Base-by-base conservation (phyloP, 805 yeast species). In the Candida cerambycidarum region DNA sequence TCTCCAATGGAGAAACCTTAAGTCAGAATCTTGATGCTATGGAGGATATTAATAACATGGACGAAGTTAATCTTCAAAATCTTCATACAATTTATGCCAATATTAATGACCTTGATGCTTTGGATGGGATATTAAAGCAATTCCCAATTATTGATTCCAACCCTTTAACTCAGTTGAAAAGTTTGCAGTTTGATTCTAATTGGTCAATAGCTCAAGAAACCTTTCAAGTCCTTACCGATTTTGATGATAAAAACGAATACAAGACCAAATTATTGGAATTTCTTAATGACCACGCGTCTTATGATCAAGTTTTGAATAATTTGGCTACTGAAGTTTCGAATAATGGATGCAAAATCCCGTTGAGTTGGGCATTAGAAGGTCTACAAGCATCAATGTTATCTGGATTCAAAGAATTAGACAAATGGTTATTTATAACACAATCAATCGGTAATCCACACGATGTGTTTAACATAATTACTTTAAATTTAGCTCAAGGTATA, bases 191-290 rank as follows among this genome's bases (percentile, higher is more conserved):
- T 51, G 82, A 87, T 38, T 89, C 86, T 31, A 84, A 84, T 53
- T 89, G 97, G 96, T 74, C 80, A 31, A 75, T 88, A 53, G 95
- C 97, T 0, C 85, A 88, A 48, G 89, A 87, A 47, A 88, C 96
- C 28, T 83, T 88, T 52, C 82, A 82, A 35, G 86, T 83, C 0
- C 62, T 85, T 34, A 79, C 86, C 15, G 56, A 64, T 5, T 43
- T 34, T 41, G 75, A 58, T 53, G 63, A 57, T 55, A 69, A 73
- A 7, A 48, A 58, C 3, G 52, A 53, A n/a, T 73, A 69, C 44
- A 64, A 67, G 14, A 71, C 84, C 0, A 80, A 83, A 31, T 65
- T 85, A 47, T 57, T 92, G 40, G 79, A 79, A 43, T 86, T 95
- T 1, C 67, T 89, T 47, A 81, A 80, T 46, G 84, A 85, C 32